Evolutionary conservation across 1,284 basidiomycete species (phyloP).

Genomic region (Irpex sp.): DNA sequence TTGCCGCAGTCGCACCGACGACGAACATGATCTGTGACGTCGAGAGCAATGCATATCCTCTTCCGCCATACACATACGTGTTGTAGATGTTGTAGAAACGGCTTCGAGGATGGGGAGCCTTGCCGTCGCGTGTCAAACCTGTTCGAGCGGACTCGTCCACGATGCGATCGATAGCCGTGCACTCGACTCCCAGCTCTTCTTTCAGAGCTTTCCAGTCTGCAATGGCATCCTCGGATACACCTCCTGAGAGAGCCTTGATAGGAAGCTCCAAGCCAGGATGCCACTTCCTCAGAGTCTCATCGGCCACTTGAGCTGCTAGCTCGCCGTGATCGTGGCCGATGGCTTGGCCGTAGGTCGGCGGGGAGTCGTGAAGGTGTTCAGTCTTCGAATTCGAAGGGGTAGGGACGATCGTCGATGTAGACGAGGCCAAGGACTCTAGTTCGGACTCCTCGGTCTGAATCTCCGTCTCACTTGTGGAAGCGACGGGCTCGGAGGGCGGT

Average conservation of each 20-base stretch:
- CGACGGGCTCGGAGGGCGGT: constrained; percentile 19
- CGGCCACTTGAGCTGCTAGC: constrained; percentile 46
- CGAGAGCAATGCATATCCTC: constrained; percentile 23
- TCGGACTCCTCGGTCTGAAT: constrained; percentile 53
- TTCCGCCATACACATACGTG: constrained; percentile 59
- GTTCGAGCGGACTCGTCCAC: constrained; percentile 47
- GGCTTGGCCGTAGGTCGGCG: constrained; percentile 63
- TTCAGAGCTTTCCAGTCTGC: constrained; percentile 75
- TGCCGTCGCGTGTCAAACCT: constrained; percentile 24
- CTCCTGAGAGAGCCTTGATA: constrained; percentile 41
- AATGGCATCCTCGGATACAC: constrained; percentile 53
- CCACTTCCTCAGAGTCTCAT: constrained; percentile 61
- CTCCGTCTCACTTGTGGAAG: constrained; percentile 47
- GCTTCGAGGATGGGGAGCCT: constrained; percentile 28
- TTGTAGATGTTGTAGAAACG: constrained; percentile 82
- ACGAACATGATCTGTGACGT: constrained; percentile 41
- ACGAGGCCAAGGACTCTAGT: constrained; percentile 36
- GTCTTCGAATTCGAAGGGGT: constrained; percentile 62
- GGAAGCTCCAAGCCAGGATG: constrained; percentile 55
- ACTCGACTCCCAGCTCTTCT: constrained; percentile 69
- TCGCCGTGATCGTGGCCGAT: constrained; percentile 39
- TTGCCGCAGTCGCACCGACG: constrained; percentile 51
- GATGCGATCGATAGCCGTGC: constrained; percentile 70
- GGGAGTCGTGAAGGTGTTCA: constrained; percentile 44
- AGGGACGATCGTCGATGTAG: constrained; percentile 62